phyloP scores from a whole-genome alignment of 371 early-diverging fungal genomes.

The Apophysomyces trapeziformis region DNA sequence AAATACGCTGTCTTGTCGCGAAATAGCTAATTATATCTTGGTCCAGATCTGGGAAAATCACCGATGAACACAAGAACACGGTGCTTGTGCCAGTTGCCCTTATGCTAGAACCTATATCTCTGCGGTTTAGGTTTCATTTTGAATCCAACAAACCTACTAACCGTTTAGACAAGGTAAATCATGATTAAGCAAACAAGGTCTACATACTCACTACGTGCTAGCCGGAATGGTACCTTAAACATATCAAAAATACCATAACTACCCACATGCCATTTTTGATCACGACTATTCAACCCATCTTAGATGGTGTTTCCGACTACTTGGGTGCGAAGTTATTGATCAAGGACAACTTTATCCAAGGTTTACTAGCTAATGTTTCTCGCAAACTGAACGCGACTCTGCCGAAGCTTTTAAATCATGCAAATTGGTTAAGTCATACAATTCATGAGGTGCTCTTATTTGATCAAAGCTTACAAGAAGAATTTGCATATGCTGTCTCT shows the following conservation, averaged over 20 bases:
- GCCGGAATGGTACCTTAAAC: conserved; percentile 88
- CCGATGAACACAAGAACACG: not conserved
- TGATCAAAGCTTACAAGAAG: conserved; percentile 72
- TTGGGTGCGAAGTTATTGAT: conserved; percentile 20
- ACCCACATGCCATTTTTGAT: conserved; percentile 42
- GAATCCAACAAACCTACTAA: conserved; percentile 78
- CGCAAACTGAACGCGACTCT: conserved; percentile 67
- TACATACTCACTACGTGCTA: conserved; percentile 19
- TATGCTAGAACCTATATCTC: conserved; percentile 65
- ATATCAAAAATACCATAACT: conserved; percentile 64
- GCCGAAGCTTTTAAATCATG: conserved; percentile 57
- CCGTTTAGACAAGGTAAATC: conserved; percentile 73
- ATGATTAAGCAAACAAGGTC: not conserved
- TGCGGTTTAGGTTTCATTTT: conserved; percentile 83
- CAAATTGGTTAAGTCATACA: conserved; percentile 72
- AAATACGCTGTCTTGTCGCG: too few relatives aligned
- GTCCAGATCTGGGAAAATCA: not conserved
- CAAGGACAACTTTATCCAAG: conserved; percentile 75
- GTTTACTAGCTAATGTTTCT: conserved; percentile 61
- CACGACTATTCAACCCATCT: conserved; percentile 44
- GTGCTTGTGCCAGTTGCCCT: conserved; percentile 53
- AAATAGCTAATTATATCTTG: too few relatives aligned
- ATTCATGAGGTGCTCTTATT: conserved; percentile 76
- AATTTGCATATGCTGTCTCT: conserved; percentile 60
- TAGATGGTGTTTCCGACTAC: conserved; percentile 11